Conservation (phyloP, 1,139 yeast species). For the Lodderomyces pseudojiufengensis region DNA sequence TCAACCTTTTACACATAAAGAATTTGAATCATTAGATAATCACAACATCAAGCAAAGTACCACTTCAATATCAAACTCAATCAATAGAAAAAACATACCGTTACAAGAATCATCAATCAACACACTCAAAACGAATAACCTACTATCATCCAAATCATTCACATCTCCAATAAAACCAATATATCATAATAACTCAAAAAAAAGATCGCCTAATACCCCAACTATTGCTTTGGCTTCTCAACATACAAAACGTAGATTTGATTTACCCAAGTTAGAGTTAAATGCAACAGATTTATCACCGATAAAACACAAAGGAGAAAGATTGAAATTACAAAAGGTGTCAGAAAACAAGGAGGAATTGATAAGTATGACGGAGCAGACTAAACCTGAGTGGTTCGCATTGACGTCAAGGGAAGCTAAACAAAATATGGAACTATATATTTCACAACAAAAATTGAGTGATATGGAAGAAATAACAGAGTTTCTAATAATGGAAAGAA, state of each 20-base stretch:
- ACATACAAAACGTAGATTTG: constrained; percentile 5
- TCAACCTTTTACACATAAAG: background rate
- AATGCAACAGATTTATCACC: no score
- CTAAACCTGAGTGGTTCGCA: constrained; percentile 3
- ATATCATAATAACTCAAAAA: constrained; percentile 16
- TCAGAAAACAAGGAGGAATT: no score
- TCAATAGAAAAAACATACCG: constrained; percentile 5
- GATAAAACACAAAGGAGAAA: no score
- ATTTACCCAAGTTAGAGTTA: background rate
- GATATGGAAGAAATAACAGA: constrained; percentile 13
- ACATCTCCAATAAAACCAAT: constrained; percentile 14
- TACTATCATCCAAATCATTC: background rate
- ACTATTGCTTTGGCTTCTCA: constrained; percentile 1
- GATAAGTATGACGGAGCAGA: no score
- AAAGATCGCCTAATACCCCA: constrained; percentile 8
- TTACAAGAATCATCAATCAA: no score
- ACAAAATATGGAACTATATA: constrained; percentile 17
- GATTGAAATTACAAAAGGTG: no score
- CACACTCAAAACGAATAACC: background rate
- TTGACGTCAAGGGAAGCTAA: constrained; percentile 8
- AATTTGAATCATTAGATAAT: background rate
- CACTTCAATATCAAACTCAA: constrained; percentile 11
- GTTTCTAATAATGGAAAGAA: constrained; percentile 18
- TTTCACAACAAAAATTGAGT: constrained; percentile 12
- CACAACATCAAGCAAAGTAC: constrained; percentile 3